Percentiles rank a stretch among this genome's conserved stretches.
Conservation (phyloP, 192 early-diverging fungal genomes). For the Fimicolochytrium jonesii region DNA sequence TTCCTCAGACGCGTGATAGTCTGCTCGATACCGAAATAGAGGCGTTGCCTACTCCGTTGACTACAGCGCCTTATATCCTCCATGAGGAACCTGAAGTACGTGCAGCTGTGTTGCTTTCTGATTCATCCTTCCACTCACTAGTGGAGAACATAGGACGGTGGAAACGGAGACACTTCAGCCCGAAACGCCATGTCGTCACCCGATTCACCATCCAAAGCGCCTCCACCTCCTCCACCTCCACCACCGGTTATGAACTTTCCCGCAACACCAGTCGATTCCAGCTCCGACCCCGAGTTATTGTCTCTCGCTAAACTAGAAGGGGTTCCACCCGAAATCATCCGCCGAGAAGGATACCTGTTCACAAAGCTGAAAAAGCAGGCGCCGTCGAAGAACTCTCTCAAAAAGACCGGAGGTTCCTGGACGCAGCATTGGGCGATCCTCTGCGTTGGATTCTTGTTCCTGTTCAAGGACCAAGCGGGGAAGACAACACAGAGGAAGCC, state of each 20-base stretch:
- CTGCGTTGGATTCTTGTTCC: conserved; percentile 46
- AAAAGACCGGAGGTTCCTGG: conserved; percentile 38
- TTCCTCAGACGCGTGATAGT: too few relatives aligned
- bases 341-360: conserved; percentile 36
- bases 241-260: conserved; percentile 8
- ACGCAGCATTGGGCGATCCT: conserved; percentile 32
- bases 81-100: too few relatives aligned
- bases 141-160: too few relatives aligned
- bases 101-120: too few relatives aligned
- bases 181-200: background rate
- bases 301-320: background rate
- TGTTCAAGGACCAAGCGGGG: conserved; percentile 43
- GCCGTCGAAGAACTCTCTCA: background rate
- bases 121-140: too few relatives aligned
- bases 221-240: conserved; percentile 13
- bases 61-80: too few relatives aligned
- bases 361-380: conserved; percentile 30
- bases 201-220: background rate
- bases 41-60: too few relatives aligned
- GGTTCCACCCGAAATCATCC: conserved; percentile 45
- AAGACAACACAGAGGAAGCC: conserved; percentile 31
- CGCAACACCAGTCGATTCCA: background rate
- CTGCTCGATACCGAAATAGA: too few relatives aligned
- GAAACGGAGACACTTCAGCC: background rate
- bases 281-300: background rate